Conservation (phyloP, 2,329 filamentous ascomycete genomes). For the Aspergillus sp. region DNA sequence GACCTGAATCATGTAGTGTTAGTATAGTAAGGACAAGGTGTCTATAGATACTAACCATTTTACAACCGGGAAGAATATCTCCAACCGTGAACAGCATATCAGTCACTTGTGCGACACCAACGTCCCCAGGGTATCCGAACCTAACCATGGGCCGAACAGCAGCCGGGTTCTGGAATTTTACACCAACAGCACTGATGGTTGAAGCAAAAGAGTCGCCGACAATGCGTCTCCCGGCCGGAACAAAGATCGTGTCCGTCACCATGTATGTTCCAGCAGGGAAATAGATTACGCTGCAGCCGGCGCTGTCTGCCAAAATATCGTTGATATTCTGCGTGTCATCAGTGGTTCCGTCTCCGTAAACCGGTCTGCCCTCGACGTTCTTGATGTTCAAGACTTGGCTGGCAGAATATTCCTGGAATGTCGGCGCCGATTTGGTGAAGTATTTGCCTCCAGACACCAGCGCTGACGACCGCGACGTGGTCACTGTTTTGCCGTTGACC, state of each 20-base stretch:
- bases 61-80: slow-evolving; percentile 45
- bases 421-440: slow-evolving; percentile 42
- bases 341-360: slow-evolving; percentile 44
- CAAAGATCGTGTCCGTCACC: slow-evolving; percentile 46
- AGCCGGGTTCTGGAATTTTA: slow-evolving; percentile 43
- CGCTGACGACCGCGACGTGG: slow-evolving; percentile 27
- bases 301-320: slow-evolving; percentile 30
- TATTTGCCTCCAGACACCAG: slow-evolving; percentile 38
- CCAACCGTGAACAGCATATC: slow-evolving; percentile 54
- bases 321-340: slow-evolving; percentile 42
- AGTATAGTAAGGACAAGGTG: background rate
- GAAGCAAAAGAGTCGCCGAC: slow-evolving; percentile 55
- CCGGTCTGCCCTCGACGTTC: slow-evolving; percentile 38
- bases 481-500: slow-evolving; percentile 27
- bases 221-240: slow-evolving; percentile 52
- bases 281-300: slow-evolving; percentile 53
- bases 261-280: slow-evolving; percentile 58
- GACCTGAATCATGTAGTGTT: slow-evolving; percentile 20
- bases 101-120: slow-evolving; percentile 50
- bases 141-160: slow-evolving; percentile 50
- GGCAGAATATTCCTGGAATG: slow-evolving; percentile 44
- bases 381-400: slow-evolving; percentile 50
- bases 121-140: slow-evolving; percentile 52
- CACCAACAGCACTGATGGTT: slow-evolving; percentile 50
- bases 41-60: slow-evolving; percentile 28